A percentile compares a stretch with the other conserved stretches of the same genome.
phyloP scores from a whole-genome alignment of 1,139 yeast species.

The Taiozyma sp. region DNA sequence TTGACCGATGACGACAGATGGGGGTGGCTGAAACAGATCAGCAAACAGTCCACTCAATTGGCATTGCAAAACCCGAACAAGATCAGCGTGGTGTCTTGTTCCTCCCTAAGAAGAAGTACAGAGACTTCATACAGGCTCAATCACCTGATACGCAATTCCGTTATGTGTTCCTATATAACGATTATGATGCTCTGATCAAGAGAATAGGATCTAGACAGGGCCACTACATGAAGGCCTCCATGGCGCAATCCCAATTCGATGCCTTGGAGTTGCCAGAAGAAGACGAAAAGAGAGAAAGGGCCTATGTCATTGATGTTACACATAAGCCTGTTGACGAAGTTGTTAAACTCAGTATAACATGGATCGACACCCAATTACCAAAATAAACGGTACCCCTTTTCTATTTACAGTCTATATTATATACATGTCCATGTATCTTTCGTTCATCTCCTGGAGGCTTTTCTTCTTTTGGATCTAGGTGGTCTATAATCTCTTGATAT shows the following conservation, averaged over 20 bases:
- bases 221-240: slow-evolving; percentile 82
- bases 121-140: slow-evolving; percentile 46
- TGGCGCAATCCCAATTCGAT: slow-evolving; percentile 75
- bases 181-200: slow-evolving; percentile 49
- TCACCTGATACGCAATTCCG: slow-evolving; percentile 39
- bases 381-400: neutral
- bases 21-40: slow-evolving; percentile 70
- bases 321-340: slow-evolving; percentile 38
- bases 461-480: neutral
- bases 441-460: neutral
- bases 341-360: slow-evolving; percentile 30
- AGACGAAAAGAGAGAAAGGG: slow-evolving; percentile 26
- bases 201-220: slow-evolving; percentile 59
- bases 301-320: slow-evolving; percentile 26
- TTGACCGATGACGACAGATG: slow-evolving; percentile 85
- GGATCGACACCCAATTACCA: neutral
- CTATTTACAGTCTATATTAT: neutral
- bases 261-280: slow-evolving; percentile 65
- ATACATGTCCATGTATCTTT: neutral
- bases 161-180: slow-evolving; percentile 64
- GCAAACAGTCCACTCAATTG: slow-evolving; percentile 34
- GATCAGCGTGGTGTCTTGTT: slow-evolving; percentile 66
- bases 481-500: neutral
- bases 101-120: slow-evolving; percentile 71
- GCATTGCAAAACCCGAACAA: slow-evolving; percentile 28